phyloP scores from a whole-genome alignment of 1,284 basidiomycete genomes.

The Phellopilus nigrolimitatus region DNA sequence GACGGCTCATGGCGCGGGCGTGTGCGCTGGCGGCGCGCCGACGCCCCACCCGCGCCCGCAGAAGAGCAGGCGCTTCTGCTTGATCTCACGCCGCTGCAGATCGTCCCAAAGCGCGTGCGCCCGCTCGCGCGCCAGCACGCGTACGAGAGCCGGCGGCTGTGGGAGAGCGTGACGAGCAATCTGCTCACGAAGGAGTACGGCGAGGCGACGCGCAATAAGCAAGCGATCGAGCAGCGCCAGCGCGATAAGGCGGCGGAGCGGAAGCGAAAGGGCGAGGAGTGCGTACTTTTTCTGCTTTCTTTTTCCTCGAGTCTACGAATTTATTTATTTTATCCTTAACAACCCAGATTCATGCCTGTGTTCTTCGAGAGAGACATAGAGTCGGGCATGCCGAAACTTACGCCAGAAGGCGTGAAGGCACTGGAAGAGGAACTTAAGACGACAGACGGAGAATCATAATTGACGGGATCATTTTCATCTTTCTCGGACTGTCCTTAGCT shows the following conservation, averaged over 20 bases:
- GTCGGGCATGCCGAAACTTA: conserved; percentile 73
- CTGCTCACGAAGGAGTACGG: conserved; percentile 82
- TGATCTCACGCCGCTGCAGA: conserved; percentile 68
- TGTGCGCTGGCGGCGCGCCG: conserved; percentile 73
- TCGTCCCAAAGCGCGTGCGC: conserved; percentile 84
- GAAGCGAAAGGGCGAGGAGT: conserved; percentile 75
- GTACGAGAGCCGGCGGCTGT: conserved; percentile 83
- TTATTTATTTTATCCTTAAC: conserved; percentile 31
- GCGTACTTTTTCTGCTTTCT: conserved; percentile 35
- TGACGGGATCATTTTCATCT: too few species aligned
- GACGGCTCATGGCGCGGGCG: conserved; percentile 87
- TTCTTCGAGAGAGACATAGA: conserved; percentile 77
- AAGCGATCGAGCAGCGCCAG: conserved; percentile 86
- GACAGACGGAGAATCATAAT: conserved; percentile 14
- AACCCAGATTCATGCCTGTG: conserved; percentile 66
- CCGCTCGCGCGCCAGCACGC: conserved; percentile 76
- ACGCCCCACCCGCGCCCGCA: conserved; percentile 47
- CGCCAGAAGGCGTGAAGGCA: conserved; percentile 62
- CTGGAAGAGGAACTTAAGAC: conserved; percentile 62
- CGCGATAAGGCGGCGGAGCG: conserved; percentile 80
- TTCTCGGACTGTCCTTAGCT: background rate
- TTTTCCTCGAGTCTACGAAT: background rate
- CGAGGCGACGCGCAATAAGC: conserved; percentile 86
- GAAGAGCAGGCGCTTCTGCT: conserved; percentile 69
- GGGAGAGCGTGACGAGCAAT: conserved; percentile 80